Evolutionary conservation across 352 stramenopile genomes (phyloP), one percentile per base, ranked within the genome.

Genomic region (Phytopythium sindhum): DNA sequence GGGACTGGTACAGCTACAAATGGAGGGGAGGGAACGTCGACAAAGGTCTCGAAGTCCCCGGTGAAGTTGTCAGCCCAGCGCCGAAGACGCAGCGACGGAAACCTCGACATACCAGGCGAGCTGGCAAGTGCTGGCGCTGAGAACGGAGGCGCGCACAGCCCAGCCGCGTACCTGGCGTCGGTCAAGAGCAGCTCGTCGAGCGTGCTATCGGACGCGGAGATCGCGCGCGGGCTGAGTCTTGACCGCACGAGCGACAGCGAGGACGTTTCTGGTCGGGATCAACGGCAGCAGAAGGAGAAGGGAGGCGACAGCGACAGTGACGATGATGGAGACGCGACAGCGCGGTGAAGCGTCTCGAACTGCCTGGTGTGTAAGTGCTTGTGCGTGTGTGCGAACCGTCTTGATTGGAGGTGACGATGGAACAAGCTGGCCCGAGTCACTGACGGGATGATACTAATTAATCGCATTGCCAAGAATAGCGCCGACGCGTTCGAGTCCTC

Each of bases 201-300:
- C 52, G 77, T 89, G 26, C 63, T 89, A 15, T 81, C 80, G 12
- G 80, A 89, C 44, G 64, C 65, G 7, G 80, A 89, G 64, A 67
- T 89, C 28, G 65, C 73, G 42, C 77, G 68, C 45, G 71, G 81
- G 57, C 70, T 89, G 29, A 80, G 75, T 67, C 71, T 79, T 31
- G 63, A 78, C 26, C 62, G 69, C 33, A 51, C 65, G 10, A 86
- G 80, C 60, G 79, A 88, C 23, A 65, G 74, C 24, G 71, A 77
- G n/a, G 42, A 58, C 45, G 65, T 41, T 24, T 35, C 31, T 19
- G 2, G 14, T 5, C 23, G 64, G 9, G 10, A 31, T 3, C 55
- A 39, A 14, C 33, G 60, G 6, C 19, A 57, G 45, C 28, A 5
- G 12, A 2, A 24, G 8, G 44, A 23, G 9, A 26, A 45, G 33